A percentile compares a stretch with the other conserved stretches of the same genome.
These are phyloP conservation scores for Esteya vermicola DNA, from an alignment of 2,329 filamentous ascomycete genomes.

Conservation along the genomic window DNA sequence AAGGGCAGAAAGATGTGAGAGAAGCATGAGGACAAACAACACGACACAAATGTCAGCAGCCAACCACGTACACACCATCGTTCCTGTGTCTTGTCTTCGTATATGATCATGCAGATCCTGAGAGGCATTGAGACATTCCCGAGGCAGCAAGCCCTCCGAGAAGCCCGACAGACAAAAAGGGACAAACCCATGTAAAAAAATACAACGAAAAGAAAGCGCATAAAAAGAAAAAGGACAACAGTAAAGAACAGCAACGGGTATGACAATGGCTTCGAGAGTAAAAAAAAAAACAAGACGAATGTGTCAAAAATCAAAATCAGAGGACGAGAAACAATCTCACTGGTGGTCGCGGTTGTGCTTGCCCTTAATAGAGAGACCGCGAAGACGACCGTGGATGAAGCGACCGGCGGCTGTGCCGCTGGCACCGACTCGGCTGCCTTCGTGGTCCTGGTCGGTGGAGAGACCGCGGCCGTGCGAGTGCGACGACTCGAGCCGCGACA, in stretches of 20 bases:
- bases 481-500: slow-evolving; percentile 70
- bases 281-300: slow-evolving; percentile 10
- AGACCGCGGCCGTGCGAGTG: slow-evolving; percentile 26
- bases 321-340: neutral
- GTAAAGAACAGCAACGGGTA: too few species aligned
- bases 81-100: too few species aligned
- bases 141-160: too few species aligned
- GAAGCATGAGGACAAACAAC: too few species aligned
- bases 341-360: slow-evolving; percentile 3
- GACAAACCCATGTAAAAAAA: neutral
- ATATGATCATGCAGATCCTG: too few species aligned
- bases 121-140: too few species aligned
- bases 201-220: slow-evolving; percentile 13
- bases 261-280: too few species aligned
- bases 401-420: slow-evolving; percentile 6
- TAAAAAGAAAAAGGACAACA: slow-evolving; percentile 13
- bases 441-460: neutral
- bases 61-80: too few species aligned
- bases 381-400: slow-evolving; percentile 12
- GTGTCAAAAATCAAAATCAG: slow-evolving; percentile 9
- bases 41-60: too few species aligned
- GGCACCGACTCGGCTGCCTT: neutral
- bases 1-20: too few species aligned
- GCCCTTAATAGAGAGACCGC: slow-evolving; percentile 14
- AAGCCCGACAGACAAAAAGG: neutral